Evolutionary conservation across 805 yeast genomes (phyloP), one percentile per base, ranked within the genome.

Genomic region (Huiozyma naganishii): DNA sequence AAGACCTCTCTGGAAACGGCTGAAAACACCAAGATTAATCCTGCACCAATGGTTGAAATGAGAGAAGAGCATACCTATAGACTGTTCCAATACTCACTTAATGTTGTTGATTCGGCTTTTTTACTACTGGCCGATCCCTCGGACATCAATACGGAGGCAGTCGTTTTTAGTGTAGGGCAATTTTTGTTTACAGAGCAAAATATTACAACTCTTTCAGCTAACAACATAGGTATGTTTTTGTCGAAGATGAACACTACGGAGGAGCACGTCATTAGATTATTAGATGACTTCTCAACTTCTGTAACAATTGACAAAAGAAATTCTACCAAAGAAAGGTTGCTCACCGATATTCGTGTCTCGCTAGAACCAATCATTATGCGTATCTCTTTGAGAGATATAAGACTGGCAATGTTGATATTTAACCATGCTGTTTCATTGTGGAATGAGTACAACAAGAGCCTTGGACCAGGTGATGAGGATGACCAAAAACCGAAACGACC

Each of bases 231-330:
- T 2, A 77, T 92, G 81, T 92, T 84, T 55, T 65, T 92, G 46
- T 77, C 88, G 39, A 72, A 69, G 27, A 88, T 92, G 95, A 73
- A 80, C 50, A 58, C 74, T 5, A 72, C 70, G 41, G 80, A 80
- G n/a, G 72, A 73, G 8, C 72, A 72, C 43, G 70, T 80, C 42
- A 67, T 88, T 41, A 68, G 96, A 43, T 73, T 92, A 29, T 70
- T 92, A 46, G 97, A 92, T 61, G 96, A 92, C 53, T 92, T 90
- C 61, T 83, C 95, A 1, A 66, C 87, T 2, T 77, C 88, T 1
- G 70, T 84, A 44, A 76, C 86, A 0, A 65, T 83, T 44, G 96
- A 90, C 55, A 70, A 75, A 7, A 69, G 87, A 38, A 81, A 81
- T 5, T 77, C 94, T 0, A 73, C 80, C 1, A 57, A 70, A 0